phyloP scores from a whole-genome alignment of 306 rosid species.

The Gynostemma pentaphyllum region DNA sequence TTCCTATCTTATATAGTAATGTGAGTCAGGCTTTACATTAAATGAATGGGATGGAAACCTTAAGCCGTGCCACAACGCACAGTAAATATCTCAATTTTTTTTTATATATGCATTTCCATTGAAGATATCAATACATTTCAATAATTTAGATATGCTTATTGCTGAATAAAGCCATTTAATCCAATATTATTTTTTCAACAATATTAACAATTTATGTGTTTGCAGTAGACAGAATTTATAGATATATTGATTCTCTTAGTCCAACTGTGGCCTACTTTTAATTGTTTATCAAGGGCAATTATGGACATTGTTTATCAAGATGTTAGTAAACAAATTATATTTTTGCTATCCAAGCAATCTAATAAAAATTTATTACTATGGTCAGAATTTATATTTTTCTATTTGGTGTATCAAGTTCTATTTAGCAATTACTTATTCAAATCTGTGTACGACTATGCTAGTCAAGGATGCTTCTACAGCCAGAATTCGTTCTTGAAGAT shows the following conservation, averaged over 20 bases:
- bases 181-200: not conserved
- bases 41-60: not conserved
- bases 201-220: not conserved
- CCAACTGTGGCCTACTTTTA: not conserved
- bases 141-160: not conserved
- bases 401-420: not conserved
- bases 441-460: constrained; percentile 14
- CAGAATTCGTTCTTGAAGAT: constrained; percentile 90
- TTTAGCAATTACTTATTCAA: not conserved
- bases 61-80: not conserved
- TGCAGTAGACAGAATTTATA: not conserved
- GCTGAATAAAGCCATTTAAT: not conserved
- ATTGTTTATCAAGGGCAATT: no score
- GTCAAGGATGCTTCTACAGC: constrained; percentile 88
- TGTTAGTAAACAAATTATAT: not conserved
- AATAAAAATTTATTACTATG: not conserved
- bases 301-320: not conserved
- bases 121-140: not conserved
- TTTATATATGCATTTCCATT: no score
- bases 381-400: not conserved
- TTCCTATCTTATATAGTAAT: not conserved
- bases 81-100: no score
- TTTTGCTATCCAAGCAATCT: not conserved
- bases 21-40: no score
- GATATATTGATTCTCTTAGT: not conserved